Base-by-base conservation (phyloP, 306 rosid genomes). In the Ammopiptanthus mongolicus region DNA sequence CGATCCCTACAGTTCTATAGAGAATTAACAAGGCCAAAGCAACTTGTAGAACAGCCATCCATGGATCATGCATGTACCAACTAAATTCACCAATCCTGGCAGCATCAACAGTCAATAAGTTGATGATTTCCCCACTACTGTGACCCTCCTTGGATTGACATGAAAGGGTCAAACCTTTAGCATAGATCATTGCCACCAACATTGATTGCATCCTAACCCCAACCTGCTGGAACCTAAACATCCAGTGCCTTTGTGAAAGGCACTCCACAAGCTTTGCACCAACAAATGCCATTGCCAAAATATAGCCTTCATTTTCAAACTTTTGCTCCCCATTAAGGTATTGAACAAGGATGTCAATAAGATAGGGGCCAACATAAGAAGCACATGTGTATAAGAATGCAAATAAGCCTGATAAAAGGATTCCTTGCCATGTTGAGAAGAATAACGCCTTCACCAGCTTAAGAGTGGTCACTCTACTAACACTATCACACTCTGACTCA, bases 61-160 rank as follows among this genome's bases (percentile, higher is more conserved):
- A 91, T 13, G 86, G 81, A 41, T 87, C 86, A 62, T 94, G 96
- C 86, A 94, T 55, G 70, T 84, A 86, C 96, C 93, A 84, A 78
- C 78, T 50, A 80, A 84, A 89, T 0, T 87, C 88, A 22, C 96
- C 92, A 6, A 93, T 44, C 68, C 96, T 85, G 72, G 71, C 90
- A 21, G 97, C 98, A 83, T 93, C 98, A 76, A 93, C 91, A 1
- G 96, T 84, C 92, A 93, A 76, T 66, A 91, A 89, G 74, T 93
- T 93, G 70, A 93, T 84, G 36, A 89, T 88, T 82, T 91, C 93
- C 1, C 98, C 97, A 2, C 86, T 85, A 14, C 90, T 88, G 65
- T 59, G 84, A 3, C 60, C 81, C 52, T 86, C 89, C 80, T 85
- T 87, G 8, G 96, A 88, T 60, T 81, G 88, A 76, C 85, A 53